phyloP scores from a whole-genome alignment of 2,329 filamentous ascomycete species.

The Trichoderma gracile region DNA sequence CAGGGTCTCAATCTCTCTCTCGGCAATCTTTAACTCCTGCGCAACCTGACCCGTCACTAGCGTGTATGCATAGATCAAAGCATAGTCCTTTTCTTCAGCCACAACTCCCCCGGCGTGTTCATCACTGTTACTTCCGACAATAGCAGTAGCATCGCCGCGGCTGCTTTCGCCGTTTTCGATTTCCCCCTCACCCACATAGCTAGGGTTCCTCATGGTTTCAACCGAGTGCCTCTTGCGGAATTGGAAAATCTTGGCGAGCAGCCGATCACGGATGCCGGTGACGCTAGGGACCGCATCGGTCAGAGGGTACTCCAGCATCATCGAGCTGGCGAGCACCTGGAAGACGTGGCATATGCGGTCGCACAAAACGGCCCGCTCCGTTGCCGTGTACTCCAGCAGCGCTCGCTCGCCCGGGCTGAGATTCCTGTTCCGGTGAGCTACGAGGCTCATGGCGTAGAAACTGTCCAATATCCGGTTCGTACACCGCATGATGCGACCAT shows the following conservation, averaged over 20 bases:
- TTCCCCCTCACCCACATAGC: background rate
- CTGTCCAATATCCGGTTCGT: constrained; percentile 81
- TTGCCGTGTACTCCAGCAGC: constrained; percentile 71
- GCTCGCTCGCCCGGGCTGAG: constrained; percentile 75
- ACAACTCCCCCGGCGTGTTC: constrained; percentile 21
- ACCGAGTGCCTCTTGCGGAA: constrained; percentile 65
- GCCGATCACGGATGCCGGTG: constrained; percentile 69
- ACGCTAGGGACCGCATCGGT: constrained; percentile 81
- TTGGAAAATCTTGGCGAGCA: constrained; percentile 80
- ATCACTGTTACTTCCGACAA: background rate
- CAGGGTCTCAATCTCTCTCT: constrained; percentile 57
- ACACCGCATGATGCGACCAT: constrained; percentile 68
- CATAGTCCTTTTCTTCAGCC: constrained; percentile 74
- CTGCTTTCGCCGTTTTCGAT: constrained; percentile 17
- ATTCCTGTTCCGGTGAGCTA: constrained; percentile 74
- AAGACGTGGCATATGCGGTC: constrained; percentile 82
- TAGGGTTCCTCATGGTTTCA: constrained; percentile 3
- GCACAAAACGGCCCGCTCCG: constrained; percentile 77
- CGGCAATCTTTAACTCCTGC: constrained; percentile 58
- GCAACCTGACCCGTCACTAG: constrained; percentile 63
- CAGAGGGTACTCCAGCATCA: constrained; percentile 87
- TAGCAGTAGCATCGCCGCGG: background rate
- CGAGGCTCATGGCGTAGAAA: constrained; percentile 89
- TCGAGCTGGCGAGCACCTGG: constrained; percentile 77
- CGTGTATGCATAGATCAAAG: constrained; percentile 87